A percentile compares a stretch with the other conserved stretches of the same genome.
phyloP scores from a whole-genome alignment of 2,329 filamentous ascomycete species.

The Didymella lethalis region DNA sequence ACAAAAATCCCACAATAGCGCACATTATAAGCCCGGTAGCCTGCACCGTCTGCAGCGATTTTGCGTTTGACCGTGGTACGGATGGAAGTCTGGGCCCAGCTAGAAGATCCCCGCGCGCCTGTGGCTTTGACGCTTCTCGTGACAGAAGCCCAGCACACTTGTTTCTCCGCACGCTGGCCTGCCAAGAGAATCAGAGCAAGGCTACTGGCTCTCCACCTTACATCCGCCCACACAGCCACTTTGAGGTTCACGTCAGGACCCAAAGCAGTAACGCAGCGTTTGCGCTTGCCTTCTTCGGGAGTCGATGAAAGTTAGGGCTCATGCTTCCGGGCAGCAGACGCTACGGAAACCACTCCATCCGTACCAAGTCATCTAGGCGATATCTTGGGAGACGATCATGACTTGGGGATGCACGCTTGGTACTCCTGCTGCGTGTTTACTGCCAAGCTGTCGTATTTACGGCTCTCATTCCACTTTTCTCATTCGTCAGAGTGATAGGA shows the following conservation, averaged over 20 bases:
- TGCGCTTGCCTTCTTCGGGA: conserved; percentile 4
- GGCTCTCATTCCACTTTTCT: not conserved
- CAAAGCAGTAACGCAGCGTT: conserved; percentile 2
- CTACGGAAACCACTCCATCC: conserved; percentile 34
- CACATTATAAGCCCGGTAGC: not conserved
- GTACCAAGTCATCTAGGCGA: conserved; percentile 39
- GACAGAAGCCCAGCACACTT: conserved; percentile 16
- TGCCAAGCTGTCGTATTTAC: conserved; percentile 11
- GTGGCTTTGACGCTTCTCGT: conserved; percentile 7
- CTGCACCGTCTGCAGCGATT: not conserved
- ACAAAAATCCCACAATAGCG: not conserved
- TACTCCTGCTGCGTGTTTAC: not conserved
- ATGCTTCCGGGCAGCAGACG: conserved; percentile 7
- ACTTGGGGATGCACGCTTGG: conserved; percentile 8
- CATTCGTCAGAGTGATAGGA: not conserved
- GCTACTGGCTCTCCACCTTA: conserved; percentile 14
- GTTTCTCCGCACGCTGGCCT: not conserved
- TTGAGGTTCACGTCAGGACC: not conserved
- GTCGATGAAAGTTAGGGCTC: conserved; percentile 2
- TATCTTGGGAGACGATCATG: conserved; percentile 32
- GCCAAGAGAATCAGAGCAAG: conserved; percentile 19
- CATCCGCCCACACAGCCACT: conserved; percentile 18
- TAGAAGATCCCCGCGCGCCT: conserved; percentile 18
- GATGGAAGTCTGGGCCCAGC: conserved; percentile 10
- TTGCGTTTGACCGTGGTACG: conserved; percentile 3